Evolutionary conservation across 2,329 filamentous ascomycete genomes (phyloP).

Genomic region (Neofusicoccum sp.): DNA sequence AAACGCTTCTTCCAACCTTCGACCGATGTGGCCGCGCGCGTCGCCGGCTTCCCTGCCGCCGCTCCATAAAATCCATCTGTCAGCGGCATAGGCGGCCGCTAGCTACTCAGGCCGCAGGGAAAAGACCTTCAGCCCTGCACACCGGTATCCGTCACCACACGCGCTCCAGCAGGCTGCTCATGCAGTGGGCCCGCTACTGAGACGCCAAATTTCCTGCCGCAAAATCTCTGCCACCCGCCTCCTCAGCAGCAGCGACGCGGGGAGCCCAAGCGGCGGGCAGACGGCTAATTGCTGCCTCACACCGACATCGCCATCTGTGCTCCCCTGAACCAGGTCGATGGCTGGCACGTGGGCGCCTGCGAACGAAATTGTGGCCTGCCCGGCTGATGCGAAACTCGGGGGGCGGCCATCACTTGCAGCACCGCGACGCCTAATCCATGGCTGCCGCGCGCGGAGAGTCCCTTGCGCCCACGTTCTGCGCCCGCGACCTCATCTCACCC

Average conservation of each 20-base stretch:
- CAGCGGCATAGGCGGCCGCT: constrained; percentile 14
- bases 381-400: not conserved
- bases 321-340: constrained; percentile 9
- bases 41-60: not conserved
- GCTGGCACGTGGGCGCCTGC: constrained; percentile 3
- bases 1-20: constrained; percentile 19
- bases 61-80: constrained; percentile 11
- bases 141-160: not conserved
- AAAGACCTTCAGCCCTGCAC: not conserved
- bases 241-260: not conserved
- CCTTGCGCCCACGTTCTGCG: not conserved
- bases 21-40: not conserved
- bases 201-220: constrained; percentile 2
- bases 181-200: not conserved
- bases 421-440: not conserved
- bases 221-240: not conserved
- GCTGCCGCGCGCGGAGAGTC: not conserved
- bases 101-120: constrained; percentile 1
- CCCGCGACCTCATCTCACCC: not conserved
- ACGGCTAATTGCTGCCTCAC: constrained; percentile 7
- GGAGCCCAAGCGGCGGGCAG: not conserved
- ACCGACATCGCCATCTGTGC: not conserved
- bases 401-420: not conserved
- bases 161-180: not conserved
- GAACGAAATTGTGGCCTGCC: not conserved